Evolutionary conservation across 805 yeast species (phyloP).

Genomic region (Saturnispora ahearnii): DNA sequence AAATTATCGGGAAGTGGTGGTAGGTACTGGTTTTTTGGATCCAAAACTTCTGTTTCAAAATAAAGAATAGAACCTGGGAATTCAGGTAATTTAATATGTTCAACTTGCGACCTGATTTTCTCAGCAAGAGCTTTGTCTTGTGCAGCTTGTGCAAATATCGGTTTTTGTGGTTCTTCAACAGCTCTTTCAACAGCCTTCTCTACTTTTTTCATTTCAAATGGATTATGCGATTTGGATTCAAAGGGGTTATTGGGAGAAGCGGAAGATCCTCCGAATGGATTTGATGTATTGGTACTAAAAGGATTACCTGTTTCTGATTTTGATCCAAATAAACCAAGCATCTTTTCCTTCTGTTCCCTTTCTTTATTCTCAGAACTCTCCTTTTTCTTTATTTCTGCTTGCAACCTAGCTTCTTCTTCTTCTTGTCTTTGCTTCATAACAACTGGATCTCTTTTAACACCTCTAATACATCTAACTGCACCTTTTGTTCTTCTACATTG

Average conservation of each 20-base stretch:
- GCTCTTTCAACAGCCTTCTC: neutral
- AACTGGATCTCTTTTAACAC: constrained; percentile 52
- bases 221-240: constrained; percentile 11
- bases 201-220: constrained; percentile 15
- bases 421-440: constrained; percentile 34
- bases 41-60: constrained; percentile 63
- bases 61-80: constrained; percentile 62
- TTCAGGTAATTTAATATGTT: constrained; percentile 30
- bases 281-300: constrained; percentile 6
- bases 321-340: constrained; percentile 25
- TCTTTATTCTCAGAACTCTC: constrained; percentile 36
- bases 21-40: constrained; percentile 35
- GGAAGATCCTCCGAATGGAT: constrained; percentile 28
- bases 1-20: constrained; percentile 37
- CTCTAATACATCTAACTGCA: constrained; percentile 67
- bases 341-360: constrained; percentile 30
- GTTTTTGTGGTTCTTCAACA: neutral
- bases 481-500: constrained; percentile 65
- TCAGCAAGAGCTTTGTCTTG: neutral
- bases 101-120: neutral
- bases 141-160: constrained; percentile 7
- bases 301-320: constrained; percentile 15
- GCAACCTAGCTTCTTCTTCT: constrained; percentile 34
- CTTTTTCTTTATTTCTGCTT: constrained; percentile 35
- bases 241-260: constrained; percentile 12